Evolutionary conservation across 768 basidiomycete species (phyloP).

Genomic region (Leucocoprinus birnbaumii): DNA sequence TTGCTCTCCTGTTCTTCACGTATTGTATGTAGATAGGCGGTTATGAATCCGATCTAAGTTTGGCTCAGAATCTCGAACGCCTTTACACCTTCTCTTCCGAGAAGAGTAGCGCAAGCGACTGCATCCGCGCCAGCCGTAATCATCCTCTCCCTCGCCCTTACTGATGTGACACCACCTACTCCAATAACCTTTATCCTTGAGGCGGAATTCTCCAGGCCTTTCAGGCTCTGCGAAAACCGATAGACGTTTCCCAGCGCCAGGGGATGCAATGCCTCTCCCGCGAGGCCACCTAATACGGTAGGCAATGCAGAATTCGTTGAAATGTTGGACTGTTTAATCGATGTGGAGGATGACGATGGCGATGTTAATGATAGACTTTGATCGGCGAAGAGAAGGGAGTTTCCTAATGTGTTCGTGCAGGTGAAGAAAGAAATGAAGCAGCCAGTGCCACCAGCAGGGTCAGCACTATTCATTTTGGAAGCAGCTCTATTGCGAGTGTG

Average conservation of each 20-base stretch:
- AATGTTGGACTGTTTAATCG: slow-evolving; percentile 1
- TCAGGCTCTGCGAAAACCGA: slow-evolving; percentile 53
- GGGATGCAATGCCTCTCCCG: slow-evolving; percentile 73
- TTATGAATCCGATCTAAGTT: slow-evolving; percentile 7
- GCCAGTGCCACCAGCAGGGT: background rate
- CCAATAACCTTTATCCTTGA: slow-evolving; percentile 61
- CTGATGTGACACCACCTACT: slow-evolving; percentile 75
- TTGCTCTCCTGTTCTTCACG: slow-evolving; percentile 1
- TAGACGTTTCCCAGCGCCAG: slow-evolving; percentile 78
- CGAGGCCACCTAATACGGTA: slow-evolving; percentile 66
- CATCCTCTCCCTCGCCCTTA: slow-evolving; percentile 65
- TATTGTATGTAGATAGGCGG: background rate
- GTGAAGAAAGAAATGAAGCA: slow-evolving; percentile 70
- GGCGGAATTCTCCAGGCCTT: slow-evolving; percentile 19
- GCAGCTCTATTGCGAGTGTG: slow-evolving; percentile 2
- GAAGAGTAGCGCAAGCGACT: slow-evolving; percentile 57
- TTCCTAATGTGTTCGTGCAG: slow-evolving; percentile 80
- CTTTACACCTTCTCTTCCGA: slow-evolving; percentile 50
- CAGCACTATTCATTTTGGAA: too few relatives aligned
- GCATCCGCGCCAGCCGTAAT: slow-evolving; percentile 67
- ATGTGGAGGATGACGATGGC: background rate
- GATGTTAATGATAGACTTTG: slow-evolving; percentile 31
- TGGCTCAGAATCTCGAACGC: slow-evolving; percentile 44
- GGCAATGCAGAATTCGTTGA: slow-evolving; percentile 59
- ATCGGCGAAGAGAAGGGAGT: slow-evolving; percentile 58